Percentiles rank a stretch among this genome's conserved stretches.
Evolutionary conservation across 192 early-diverging fungal genomes (phyloP).

Genomic region (Bifiguratus adelaidae): DNA sequence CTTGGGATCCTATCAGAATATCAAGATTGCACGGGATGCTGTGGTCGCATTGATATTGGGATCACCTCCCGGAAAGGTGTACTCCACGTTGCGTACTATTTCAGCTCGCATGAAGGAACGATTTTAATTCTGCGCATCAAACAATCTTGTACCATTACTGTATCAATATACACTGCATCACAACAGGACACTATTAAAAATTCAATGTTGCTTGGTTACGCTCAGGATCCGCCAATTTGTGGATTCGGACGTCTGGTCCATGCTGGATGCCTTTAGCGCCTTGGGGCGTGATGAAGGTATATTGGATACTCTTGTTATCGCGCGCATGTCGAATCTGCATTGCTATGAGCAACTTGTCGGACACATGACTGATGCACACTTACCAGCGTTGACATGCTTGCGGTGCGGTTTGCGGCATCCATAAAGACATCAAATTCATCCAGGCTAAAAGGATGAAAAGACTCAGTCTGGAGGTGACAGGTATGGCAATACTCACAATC

Average conservation of each 20-base stretch:
- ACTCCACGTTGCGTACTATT: conserved; percentile 78
- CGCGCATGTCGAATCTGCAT: conserved; percentile 64
- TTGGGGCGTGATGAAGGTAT: conserved; percentile 95
- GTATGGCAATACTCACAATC: conserved; percentile 40
- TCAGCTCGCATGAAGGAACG: conserved; percentile 90
- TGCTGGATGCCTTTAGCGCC: conserved; percentile 61
- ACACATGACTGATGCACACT: neutral
- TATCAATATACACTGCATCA: too few relatives aligned
- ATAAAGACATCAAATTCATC: conserved; percentile 99
- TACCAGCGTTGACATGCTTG: conserved; percentile 80
- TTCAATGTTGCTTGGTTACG: conserved; percentile 20
- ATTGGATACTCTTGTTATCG: conserved; percentile 63
- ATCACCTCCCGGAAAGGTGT: conserved; percentile 93
- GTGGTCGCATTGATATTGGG: conserved; percentile 87
- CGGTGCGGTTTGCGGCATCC: conserved; percentile 92
- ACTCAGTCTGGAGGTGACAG: neutral
- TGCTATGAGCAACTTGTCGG: neutral
- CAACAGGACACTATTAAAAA: neutral
- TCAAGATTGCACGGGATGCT: conserved; percentile 91
- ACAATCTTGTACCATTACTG: too few relatives aligned
- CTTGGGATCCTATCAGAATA: conserved; percentile 93
- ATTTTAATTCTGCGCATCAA: too few relatives aligned
- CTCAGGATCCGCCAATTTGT: conserved; percentile 46
- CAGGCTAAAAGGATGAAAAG: conserved; percentile 28
- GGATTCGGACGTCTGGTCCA: conserved; percentile 44